These are phyloP conservation scores for Peniophora sp. DNA, from an alignment of 1,284 basidiomycete species.

Conservation along the genomic window DNA sequence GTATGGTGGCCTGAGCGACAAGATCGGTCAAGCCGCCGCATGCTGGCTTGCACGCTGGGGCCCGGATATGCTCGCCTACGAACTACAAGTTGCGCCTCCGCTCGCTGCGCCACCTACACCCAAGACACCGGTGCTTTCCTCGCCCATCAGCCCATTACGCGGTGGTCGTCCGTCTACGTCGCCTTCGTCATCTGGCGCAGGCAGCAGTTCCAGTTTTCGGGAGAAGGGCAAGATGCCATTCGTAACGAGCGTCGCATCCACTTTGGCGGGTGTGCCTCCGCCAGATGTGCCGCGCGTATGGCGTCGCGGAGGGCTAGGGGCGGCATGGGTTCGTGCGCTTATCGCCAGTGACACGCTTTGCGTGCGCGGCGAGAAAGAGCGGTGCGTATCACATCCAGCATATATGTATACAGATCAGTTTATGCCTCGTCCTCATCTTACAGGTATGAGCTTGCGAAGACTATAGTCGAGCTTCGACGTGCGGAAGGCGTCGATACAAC, in stretches of 20 bases:
- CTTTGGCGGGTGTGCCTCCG: background rate
- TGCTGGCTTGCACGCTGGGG: constrained; percentile 91
- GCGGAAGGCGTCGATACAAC: constrained; percentile 36
- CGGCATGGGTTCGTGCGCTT: constrained; percentile 69
- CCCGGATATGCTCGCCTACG: constrained; percentile 64
- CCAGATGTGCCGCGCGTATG: constrained; percentile 45
- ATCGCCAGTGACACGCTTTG: constrained; percentile 79
- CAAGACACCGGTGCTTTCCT: background rate
- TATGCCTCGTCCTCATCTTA: too few species aligned
- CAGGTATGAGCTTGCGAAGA: constrained; percentile 58
- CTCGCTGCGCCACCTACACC: background rate
- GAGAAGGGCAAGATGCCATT: background rate
- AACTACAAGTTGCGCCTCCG: constrained; percentile 32
- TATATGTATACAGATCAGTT: too few species aligned
- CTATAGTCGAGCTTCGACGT: constrained; percentile 69
- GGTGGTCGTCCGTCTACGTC: background rate
- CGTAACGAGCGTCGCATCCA: background rate
- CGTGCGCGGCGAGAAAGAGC: constrained; percentile 68
- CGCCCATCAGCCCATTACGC: constrained; percentile 1
- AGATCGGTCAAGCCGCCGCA: constrained; percentile 84
- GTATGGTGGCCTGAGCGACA: constrained; percentile 80
- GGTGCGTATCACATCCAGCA: too few species aligned
- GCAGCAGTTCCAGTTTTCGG: background rate
- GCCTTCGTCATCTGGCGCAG: background rate
- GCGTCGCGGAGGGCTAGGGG: constrained; percentile 61